Evolutionary conservation across 192 early-diverging fungal genomes (phyloP), one percentile per base, ranked within the genome.

Genomic region (Phycomyces nitens): DNA sequence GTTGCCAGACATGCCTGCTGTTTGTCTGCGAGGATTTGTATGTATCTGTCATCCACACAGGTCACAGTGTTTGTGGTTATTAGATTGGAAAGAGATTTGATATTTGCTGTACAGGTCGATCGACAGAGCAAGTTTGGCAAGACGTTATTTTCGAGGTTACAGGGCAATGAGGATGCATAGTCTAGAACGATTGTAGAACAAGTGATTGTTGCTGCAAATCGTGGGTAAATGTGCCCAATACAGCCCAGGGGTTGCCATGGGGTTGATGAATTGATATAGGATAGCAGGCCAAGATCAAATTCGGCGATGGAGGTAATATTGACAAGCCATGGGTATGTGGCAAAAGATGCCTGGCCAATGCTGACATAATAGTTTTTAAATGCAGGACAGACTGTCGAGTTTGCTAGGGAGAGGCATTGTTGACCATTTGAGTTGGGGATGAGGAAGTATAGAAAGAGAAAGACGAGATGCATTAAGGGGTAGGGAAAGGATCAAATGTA

Each of bases 401-500:
- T 22, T 20, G 27, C 38, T 39, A 64, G 34, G 22, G 52, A 54
- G 27, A 64, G 39, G 24, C 62, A 64, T 44, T 64, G 62, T 64
- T 64, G 62, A 12, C 27, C 52, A 14, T 24, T 22, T 3, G 12
- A 18, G 12, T 7, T 3, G 11, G 18, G 44, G 44, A 47, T 18
- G 44, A 47, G 44, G 4, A 47, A 14, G 44, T n/a, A 18, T 14
- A 47, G 11, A 18, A 47, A 6, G 44, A 47, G 44, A 18, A 11
- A 2, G 44, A 47, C 3, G 44, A 47, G 44, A 11, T 34, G 7
- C 29, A 34, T 34, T 2, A 34, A 34, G 7, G 29, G 29, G 7
- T 2, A 34, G 29, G 7, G 7, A 7, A 34, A 34, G 29, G 29
- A 34, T 34, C 29, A 34, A 34, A 34, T 34, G 29, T 34, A 5